A percentile compares a stretch with the other conserved stretches of the same genome.
phyloP scores from a whole-genome alignment of 257 asterid genomes.

The Thymus mandschuricus region DNA sequence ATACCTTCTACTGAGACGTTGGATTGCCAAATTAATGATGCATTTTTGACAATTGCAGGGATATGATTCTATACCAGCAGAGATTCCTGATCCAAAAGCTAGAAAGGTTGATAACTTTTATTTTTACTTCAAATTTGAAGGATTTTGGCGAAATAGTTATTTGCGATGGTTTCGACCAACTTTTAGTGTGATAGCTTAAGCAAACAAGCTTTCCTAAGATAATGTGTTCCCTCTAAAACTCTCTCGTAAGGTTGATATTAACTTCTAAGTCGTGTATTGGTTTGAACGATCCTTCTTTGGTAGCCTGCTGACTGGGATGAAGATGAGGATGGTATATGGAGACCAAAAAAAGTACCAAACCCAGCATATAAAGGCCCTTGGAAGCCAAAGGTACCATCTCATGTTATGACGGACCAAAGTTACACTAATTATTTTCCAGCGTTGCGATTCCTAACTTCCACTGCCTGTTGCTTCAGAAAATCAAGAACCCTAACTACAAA shows the following conservation, averaged over 20 bases:
- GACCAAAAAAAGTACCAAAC: constrained; percentile 29
- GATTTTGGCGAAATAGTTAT: neutral
- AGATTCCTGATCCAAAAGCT: constrained; percentile 28
- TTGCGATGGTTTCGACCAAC: neutral
- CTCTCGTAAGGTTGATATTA: neutral
- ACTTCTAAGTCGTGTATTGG: neutral
- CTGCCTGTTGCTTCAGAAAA: constrained; percentile 46
- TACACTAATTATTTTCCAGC: neutral
- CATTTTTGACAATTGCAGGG: constrained; percentile 20
- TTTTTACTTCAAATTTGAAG: constrained; percentile 1
- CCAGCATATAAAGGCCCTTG: constrained; percentile 28
- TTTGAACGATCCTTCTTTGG: neutral
- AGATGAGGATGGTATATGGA: constrained; percentile 26
- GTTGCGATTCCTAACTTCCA: neutral
- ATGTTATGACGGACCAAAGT: neutral
- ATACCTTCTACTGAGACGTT: constrained; percentile 9
- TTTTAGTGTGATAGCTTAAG: neutral
- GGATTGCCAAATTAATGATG: constrained; percentile 2
- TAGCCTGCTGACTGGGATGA: constrained; percentile 32
- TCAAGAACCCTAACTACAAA: constrained; percentile 90
- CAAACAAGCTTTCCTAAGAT: neutral
- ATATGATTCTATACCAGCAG: constrained; percentile 28
- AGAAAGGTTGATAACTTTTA: neutral
- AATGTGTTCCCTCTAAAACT: neutral
- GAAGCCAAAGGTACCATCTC: constrained; percentile 27